Base-by-base conservation (phyloP, 2,329 filamentous ascomycete genomes). In the Ophiostoma pallidulum region DNA sequence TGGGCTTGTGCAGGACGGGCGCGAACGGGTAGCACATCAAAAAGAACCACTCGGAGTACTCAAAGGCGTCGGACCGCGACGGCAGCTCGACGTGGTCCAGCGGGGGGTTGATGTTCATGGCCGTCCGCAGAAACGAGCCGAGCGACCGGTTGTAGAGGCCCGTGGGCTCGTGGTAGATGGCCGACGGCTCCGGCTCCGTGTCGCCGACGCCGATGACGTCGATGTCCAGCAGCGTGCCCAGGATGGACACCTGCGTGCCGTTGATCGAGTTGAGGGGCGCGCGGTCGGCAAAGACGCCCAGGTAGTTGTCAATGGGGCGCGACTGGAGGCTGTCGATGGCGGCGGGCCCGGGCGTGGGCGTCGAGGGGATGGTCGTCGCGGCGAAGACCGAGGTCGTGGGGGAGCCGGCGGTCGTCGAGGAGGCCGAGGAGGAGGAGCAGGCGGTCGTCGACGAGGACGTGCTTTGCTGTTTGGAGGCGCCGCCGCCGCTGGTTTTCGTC, bases 191-290 rank as follows among this genome's bases (percentile, higher is more conserved):
- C 1, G 47, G 40, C 36, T 53, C 51, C n/a, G n/a, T n/a, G 12
- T 9, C 14, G 26, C 36, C 73, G 56, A 60, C 65, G 51, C 62
- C 66, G 49, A 65, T 77, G 38, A 82, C 78, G 12, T 83, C 80
- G 36, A 91, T 76, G 62, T 94, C 84, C 57, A 92, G 84, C 39
- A 85, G 82, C 56, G 84, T 84, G 29, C 86, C 87, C 36, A 92
- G 77, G 45, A 94, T 78, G 1, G 84, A 82, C n/a, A 92, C 68
- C 8, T 77, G 79, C 0, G 84, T 89, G 40, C 85, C 86, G 57
- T 82, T 82, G 59, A 90, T 83, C 8, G 83, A 81, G 63, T 80
- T 86, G 32, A 89, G 65, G 43, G 79, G 77, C 8, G 77, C 75
- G 55, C 76, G 78, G 47, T 82, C 78, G 7, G 74, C 72, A 3